Percentiles rank a stretch among this genome's conserved stretches.
These are phyloP conservation scores for Xylariaceae sp. DNA, from an alignment of 2,329 filamentous ascomycete species.

Conservation along the genomic window DNA sequence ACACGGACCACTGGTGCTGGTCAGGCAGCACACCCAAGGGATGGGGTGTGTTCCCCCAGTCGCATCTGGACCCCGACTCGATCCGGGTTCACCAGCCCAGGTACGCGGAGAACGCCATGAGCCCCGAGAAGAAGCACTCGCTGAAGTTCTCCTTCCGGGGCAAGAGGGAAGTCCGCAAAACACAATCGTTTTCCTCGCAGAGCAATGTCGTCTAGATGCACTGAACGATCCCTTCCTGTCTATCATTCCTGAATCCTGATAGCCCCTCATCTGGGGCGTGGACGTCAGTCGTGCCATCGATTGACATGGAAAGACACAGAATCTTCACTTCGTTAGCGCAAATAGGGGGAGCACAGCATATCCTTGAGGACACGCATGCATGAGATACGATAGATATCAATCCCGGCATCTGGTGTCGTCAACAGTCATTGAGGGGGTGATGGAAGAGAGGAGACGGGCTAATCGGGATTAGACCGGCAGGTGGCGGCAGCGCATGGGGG, in stretches of 20 bases:
- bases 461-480: not conserved
- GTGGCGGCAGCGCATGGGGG: not conserved
- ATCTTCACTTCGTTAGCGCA: too few species aligned
- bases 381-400: not conserved
- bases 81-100: slow-evolving; percentile 25
- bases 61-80: slow-evolving; percentile 30
- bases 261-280: not conserved
- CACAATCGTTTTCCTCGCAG: slow-evolving; percentile 16
- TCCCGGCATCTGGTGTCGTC: not conserved
- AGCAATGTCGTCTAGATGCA: slow-evolving; percentile 12
- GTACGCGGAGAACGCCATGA: slow-evolving; percentile 27
- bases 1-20: slow-evolving; percentile 34
- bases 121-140: slow-evolving; percentile 30
- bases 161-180: slow-evolving; percentile 24
- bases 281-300: not conserved
- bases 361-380: not conserved
- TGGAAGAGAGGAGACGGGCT: not conserved
- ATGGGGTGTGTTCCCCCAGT: slow-evolving; percentile 33
- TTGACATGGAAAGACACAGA: not conserved
- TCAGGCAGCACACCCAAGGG: slow-evolving; percentile 32
- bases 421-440: not conserved
- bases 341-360: too few species aligned
- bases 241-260: not conserved
- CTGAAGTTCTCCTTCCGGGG: slow-evolving; percentile 28
- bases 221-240: not conserved